Evolutionary conservation across 2,329 filamentous ascomycete species (phyloP), one percentile per base, ranked within the genome.

Genomic region (Aspergillus ruber): DNA sequence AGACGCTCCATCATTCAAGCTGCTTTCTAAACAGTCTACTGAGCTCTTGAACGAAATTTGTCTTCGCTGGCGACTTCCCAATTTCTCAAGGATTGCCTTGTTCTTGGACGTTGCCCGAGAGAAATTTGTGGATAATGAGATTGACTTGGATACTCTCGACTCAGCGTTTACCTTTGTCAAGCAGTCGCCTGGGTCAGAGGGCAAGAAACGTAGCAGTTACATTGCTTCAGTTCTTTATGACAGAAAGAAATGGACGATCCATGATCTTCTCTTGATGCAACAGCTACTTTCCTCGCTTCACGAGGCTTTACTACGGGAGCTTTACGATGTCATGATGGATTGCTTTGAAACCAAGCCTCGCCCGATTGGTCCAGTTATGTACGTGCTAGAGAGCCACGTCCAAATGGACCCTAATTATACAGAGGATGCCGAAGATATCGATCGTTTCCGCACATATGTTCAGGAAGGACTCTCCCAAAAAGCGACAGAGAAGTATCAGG

Each of bases 311-410:
- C 74, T 96, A 42, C 83, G 90, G 46, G 91, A 97, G 61, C 77
- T 98, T 15, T 96, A 88, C 66, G 84, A 90, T 54, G 76, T 86
- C n/a, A 80, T 96, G 66, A 85, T 91, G 73, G 83, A 86, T 56
- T 91, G 88, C 57, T 98, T 91, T 67, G 90, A 95, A 53, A 71
- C 79, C n/a, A 96, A 95, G 60, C 83, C 89, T 9, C 89, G 88
- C 4, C 82, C 84, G 35, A 83, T 95, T 18, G 88, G 85, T 4
- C 82, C 83, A 12, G 80, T 94, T 25, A 83, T 97, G 78, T 85
- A 83, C 56, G 74, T 96, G 29, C 72, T 98, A 33, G 84, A 90
- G 50, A 84, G 83, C 45, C 90, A 97, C 64, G 84, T 98, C 49
- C 84, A 87, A 58, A 75, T 77, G 44, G 90, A 98, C 64, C 78